Evolutionary conservation across 1,139 yeast genomes (phyloP), one percentile per base, ranked within the genome.

Genomic region (Diutina sp.): DNA sequence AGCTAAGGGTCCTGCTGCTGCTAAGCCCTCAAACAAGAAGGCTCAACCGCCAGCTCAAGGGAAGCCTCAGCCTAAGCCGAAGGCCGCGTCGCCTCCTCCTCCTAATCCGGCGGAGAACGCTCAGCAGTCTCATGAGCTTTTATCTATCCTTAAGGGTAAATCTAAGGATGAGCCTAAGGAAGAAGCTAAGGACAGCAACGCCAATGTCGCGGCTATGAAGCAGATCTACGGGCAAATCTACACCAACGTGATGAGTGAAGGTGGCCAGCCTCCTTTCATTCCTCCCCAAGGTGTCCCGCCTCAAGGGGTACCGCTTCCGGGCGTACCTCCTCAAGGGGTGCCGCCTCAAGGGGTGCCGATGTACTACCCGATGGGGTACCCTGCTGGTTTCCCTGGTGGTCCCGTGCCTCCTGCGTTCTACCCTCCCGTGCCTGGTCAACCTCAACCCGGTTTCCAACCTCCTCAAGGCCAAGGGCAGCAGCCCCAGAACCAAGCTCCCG

Each of bases 211-310:
- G 58, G 80, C 80, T 8, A 74, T 77, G 55, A 76, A 76, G 60
- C 77, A 72, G 60, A 74, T 78, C 55, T 72, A 82, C 57, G 80
- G 80, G 1, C 80, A 79, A 56, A 76, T 79, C 53, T 74, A 73
- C 64, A 69, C 72, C 59, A 67, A 71, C 58, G 75, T 72, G 48
- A 73, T 76, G 79, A 67, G 68, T 60, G 78, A 73, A 59, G 41
- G 41, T 21, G 77, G 75, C 25, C 47, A 44, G 28, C 47, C 55
- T 11, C 55, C 16, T 28, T 14, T 11, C 38, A 14, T 18, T 18
- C 12, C 41, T 29, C 45, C 44, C 18, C 38, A 12, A n/a, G 16
- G 12, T 1, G 18, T 16, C 1, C 11, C 25, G 6, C 16, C 44
- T 6, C 14, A n/a, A 12, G 30, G 18, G 9, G 46, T 16, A 5